Percentiles rank a stretch among this genome's conserved stretches.
Evolutionary conservation across 1,284 basidiomycete genomes (phyloP).

Genomic region (Rhodotorula sp.): DNA sequence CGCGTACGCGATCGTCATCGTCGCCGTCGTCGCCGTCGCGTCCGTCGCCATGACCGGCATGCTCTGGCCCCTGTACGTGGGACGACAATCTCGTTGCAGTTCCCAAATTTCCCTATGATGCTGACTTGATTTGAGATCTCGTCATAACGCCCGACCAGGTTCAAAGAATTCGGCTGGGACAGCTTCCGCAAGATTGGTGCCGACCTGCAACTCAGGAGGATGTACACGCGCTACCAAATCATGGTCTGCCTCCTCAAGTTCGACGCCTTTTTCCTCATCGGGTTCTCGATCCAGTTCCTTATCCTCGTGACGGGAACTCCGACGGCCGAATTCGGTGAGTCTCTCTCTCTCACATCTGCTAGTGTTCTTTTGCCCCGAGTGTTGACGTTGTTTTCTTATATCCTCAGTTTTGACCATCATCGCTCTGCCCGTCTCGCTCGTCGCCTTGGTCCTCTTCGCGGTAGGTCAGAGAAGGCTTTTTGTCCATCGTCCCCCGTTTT

Average conservation of each 20-base stretch:
- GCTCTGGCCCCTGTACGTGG: constrained; percentile 36
- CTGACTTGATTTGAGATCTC: constrained; percentile 3
- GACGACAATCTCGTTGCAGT: constrained; percentile 64
- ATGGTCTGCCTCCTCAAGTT: constrained; percentile 39
- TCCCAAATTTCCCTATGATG: constrained; percentile 50
- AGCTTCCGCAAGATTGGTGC: constrained; percentile 59
- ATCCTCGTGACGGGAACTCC: constrained; percentile 38
- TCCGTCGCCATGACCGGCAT: constrained; percentile 24
- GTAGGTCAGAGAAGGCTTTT: neutral
- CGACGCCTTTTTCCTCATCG: constrained; percentile 29
- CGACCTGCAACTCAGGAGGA: constrained; percentile 19
- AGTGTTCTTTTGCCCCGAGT: neutral
- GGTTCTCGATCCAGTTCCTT: constrained; percentile 37
- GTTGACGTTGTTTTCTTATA: neutral
- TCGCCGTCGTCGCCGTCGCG: constrained; percentile 17
- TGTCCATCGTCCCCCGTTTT: neutral
- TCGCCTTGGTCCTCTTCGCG: constrained; percentile 27
- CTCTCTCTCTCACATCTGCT: rapidly evolving
- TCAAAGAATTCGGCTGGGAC: constrained; percentile 56
- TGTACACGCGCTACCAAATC: constrained; percentile 24
- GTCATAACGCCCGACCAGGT: constrained; percentile 1
- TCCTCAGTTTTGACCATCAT: constrained; percentile 32
- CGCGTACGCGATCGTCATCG: constrained; percentile 34
- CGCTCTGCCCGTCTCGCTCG: constrained; percentile 33
- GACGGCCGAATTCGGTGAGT: constrained; percentile 25